These are phyloP conservation scores for Schoenoplectus triqueter DNA, from an alignment of 202 grass and related monocot species.

Conservation along the genomic window DNA sequence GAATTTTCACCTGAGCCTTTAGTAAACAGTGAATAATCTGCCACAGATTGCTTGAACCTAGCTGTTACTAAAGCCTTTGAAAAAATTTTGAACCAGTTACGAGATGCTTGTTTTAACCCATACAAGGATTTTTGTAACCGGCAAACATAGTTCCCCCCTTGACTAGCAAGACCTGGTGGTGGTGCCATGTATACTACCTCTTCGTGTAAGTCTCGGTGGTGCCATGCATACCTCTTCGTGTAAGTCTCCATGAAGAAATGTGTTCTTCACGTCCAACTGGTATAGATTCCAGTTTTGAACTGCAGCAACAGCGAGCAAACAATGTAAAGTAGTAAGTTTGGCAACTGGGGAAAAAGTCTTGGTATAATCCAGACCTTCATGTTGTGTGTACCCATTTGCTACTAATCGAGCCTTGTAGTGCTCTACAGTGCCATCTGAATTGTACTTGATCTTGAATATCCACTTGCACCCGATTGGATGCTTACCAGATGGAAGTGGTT, in stretches of 20 bases:
- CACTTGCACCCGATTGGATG: neutral
- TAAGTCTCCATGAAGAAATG: neutral
- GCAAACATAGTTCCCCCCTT: neutral
- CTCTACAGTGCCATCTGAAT: neutral
- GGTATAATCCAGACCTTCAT: constrained; percentile 13
- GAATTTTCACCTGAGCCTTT: neutral
- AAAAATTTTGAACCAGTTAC: constrained; percentile 11
- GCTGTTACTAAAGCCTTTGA: neutral
- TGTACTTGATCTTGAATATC: constrained; percentile 2
- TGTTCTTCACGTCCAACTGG: no score
- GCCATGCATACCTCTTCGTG: constrained; percentile 19
- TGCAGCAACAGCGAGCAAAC: neutral
- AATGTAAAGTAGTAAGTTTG: neutral
- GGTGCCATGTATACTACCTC: constrained; percentile 2
- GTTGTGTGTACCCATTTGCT: neutral
- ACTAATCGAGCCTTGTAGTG: neutral
- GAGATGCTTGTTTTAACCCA: constrained; percentile 23
- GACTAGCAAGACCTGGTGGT: neutral
- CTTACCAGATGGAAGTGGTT: neutral
- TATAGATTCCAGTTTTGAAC: neutral
- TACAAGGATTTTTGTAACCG: neutral
- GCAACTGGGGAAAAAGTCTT: constrained; percentile 21
- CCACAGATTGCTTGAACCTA: neutral
- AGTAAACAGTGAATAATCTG: constrained; percentile 7
- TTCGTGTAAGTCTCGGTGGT: neutral